Base-by-base conservation (phyloP, 2,329 filamentous ascomycete species). In the Fusarium annulatum region DNA sequence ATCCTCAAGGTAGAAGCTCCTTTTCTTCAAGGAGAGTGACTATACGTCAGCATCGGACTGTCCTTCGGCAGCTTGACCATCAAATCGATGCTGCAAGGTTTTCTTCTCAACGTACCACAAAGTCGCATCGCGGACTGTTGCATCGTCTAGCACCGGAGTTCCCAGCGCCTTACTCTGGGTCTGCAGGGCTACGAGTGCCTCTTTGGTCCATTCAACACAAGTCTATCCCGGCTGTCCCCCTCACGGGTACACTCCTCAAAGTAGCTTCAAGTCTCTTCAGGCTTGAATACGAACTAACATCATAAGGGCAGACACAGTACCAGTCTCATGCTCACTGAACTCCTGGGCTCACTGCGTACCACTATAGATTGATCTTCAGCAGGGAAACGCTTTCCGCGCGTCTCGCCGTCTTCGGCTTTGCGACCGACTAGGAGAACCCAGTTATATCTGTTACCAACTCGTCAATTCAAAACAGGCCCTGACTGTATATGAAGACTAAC, bases 11-110 rank as follows among this genome's bases (percentile, higher is more conserved):
- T 19, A 41, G 3, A 21, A 60, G 51, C 10, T 23, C 26, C 39
- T 34, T 53, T 60, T 15, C 10, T 49, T 48, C 45, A 3, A 86
- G 60, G 64, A 83, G 71, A 28, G 28, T 28, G 28, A 60, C 84
- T 80, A 75, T 80, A 85, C 18, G 80, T 85, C 42, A 28, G 28
- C 8, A 30, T 30, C 79, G 69, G 78, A 82, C 18, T 77, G 75
- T 60, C 79, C 71, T 10, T 3, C 5, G 7, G 21, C 11, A 56
- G 38, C 15, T 12, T 56, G 21, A 2, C 21, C 21, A 9, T 56
- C 52, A 23, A 56, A 42, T 11, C 28, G 38, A 19, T 19, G 33
- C n/a, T 52, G 16, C 12, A 52, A 19, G 12, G 33, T 33, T 1
- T 52, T 36, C 30, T 36, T 3, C 16, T 23, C 12, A 21, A 11